Evolutionary conservation across 192 early-diverging fungal genomes (phyloP).

Genomic region (Thamnidium elegans): DNA sequence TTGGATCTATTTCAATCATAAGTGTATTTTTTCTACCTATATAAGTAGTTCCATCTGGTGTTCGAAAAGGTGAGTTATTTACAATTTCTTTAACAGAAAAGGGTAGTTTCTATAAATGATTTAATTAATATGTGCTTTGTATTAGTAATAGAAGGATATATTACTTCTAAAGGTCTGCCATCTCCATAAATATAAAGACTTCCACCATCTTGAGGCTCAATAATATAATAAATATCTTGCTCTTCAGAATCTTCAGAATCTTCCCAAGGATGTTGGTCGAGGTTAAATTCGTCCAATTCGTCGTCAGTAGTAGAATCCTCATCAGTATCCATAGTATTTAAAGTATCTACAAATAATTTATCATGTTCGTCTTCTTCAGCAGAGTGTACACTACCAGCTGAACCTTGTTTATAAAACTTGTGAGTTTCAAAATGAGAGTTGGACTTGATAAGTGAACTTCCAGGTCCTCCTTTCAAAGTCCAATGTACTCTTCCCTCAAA

Average conservation of each 20-base stretch:
- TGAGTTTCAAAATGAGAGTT: constrained; percentile 28
- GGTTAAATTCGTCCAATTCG: not conserved
- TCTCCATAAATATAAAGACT: constrained; percentile 59
- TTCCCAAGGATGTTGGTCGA: not conserved
- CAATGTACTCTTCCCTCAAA: constrained; percentile 57
- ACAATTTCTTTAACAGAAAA: constrained; percentile 72
- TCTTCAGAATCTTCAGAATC: constrained; percentile 8
- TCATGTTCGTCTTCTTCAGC: not conserved
- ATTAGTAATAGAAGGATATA: not conserved
- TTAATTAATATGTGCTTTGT: not conserved
- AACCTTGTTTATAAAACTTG: not conserved
- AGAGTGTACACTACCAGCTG: not conserved
- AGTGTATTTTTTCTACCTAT: constrained; percentile 64
- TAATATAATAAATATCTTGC: constrained; percentile 61
- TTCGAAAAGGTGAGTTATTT: constrained; percentile 52
- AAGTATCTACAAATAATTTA: not conserved
- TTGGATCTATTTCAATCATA: constrained; percentile 68
- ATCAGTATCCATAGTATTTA: constrained; percentile 4
- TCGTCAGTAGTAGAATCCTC: constrained; percentile 13
- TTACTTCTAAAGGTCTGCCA: constrained; percentile 57
- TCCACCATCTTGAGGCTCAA: constrained; percentile 71
- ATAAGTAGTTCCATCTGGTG: constrained; percentile 55
- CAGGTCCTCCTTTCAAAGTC: constrained; percentile 50
- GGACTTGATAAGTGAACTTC: constrained; percentile 46
- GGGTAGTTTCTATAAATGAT: constrained; percentile 52